These are phyloP conservation scores for Fusarium sterilihyphosum DNA, from an alignment of 2,329 filamentous ascomycete species.

Conservation along the genomic window DNA sequence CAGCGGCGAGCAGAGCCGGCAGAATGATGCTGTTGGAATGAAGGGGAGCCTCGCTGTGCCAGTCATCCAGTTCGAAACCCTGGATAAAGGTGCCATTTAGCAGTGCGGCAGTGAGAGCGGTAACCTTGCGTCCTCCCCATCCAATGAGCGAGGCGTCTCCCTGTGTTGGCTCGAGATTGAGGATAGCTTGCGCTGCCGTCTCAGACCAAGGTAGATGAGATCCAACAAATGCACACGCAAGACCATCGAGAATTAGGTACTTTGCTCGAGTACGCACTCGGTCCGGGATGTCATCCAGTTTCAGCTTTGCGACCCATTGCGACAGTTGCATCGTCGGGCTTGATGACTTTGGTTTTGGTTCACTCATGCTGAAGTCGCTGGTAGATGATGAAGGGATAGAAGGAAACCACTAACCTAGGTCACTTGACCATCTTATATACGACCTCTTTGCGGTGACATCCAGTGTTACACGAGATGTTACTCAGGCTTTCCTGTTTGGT, in stretches of 20 bases:
- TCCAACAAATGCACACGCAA: background rate
- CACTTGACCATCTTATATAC: background rate
- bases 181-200: background rate
- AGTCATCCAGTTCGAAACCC: constrained; percentile 6
- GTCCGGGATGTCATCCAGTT: background rate
- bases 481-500: background rate
- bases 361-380: background rate
- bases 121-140: background rate
- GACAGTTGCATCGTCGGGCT: background rate
- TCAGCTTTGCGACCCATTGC: background rate
- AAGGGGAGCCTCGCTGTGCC: constrained; percentile 5
- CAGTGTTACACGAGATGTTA: background rate
- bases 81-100: constrained; percentile 6
- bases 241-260: background rate
- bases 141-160: background rate
- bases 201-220: constrained; percentile 1
- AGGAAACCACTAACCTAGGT: no score
- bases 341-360: background rate
- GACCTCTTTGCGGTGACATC: background rate
- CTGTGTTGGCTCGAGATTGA: background rate
- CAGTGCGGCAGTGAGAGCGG: background rate
- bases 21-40: constrained; percentile 2
- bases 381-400: background rate
- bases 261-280: background rate
- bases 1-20: background rate